Evolutionary conservation across 2,329 filamentous ascomycete genomes (phyloP), one percentile per base, ranked within the genome.

Genomic region (Tympanopsis confertula): DNA sequence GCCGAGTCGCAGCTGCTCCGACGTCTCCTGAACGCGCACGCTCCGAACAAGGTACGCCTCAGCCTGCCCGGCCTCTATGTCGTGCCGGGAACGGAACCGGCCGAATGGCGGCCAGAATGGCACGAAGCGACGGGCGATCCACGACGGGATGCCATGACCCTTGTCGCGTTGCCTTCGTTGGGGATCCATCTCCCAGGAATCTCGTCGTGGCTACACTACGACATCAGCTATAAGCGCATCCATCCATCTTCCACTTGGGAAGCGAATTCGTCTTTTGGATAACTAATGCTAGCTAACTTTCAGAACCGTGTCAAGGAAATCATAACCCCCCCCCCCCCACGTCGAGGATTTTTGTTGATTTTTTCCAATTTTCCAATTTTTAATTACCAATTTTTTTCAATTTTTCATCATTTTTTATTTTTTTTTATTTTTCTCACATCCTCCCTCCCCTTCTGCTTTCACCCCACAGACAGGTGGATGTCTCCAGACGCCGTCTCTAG

Each of bases 21-120:
- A 20, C 52, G 52, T 2, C 39, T 66, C 5, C 60, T 78, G 14
- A 66, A 63, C 41, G 51, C 58, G 5, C 61, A 69, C 38, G 71
- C 72, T 0, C 70, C 71, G 0, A 68, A 64, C 0, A 77, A 76
- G 49, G 60, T 68, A 13, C 59, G 73, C 12, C 76, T 63, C 42
- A 70, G 71, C 0, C 51, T 78, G 2, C 73, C 73, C 0, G 73
- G 65, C 1, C 50, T 78, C 5, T 77, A 76, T 47, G 55, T 59
- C 5, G 54, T 61, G 39, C 52, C 1, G 19, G 41, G 3, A 30
- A 47, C 15, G 15, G 5, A 42, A 47, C 5, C 41, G 44, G 2
- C 24, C 30, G 18, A 37, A 36, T 15, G 50, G 30, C 13, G 52
- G 33, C 50, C 49, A 5, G 12, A 44, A 10, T 42, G 40, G 1